phyloP scores from a whole-genome alignment of 805 yeast genomes.

The Yamadazyma kitorensis region DNA sequence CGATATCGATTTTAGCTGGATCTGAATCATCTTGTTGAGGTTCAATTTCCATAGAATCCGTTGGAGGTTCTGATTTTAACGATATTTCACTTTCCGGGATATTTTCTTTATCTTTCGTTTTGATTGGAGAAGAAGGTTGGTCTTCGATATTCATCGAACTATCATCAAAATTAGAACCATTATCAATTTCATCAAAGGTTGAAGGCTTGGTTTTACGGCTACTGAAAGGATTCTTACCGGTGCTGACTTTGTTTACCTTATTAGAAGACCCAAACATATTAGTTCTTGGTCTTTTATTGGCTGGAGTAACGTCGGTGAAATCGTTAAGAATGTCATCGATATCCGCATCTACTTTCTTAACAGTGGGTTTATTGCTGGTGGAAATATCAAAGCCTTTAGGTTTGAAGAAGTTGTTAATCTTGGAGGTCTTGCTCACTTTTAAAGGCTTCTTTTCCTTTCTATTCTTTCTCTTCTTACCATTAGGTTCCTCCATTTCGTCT shows the following conservation, averaged over 20 bases:
- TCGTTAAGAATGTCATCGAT: slow-evolving; percentile 69
- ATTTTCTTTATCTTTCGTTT: slow-evolving; percentile 5
- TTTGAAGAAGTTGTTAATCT: slow-evolving; percentile 53
- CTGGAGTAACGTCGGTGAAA: slow-evolving; percentile 23
- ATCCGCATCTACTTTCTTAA: slow-evolving; percentile 45
- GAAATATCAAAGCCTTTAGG: slow-evolving; percentile 22
- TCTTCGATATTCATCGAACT: slow-evolving; percentile 22
- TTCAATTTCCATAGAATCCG: slow-evolving; percentile 9
- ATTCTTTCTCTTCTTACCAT: slow-evolving; percentile 18
- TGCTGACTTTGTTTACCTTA: slow-evolving; percentile 10
- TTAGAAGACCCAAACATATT: slow-evolving; percentile 4
- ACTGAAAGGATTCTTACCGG: slow-evolving; percentile 4
- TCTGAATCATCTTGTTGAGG: slow-evolving; percentile 5
- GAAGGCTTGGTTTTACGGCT: not conserved
- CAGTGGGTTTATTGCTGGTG: slow-evolving; percentile 17
- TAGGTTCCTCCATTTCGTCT: slow-evolving; percentile 36
- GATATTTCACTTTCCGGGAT: too few relatives aligned
- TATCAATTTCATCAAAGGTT: slow-evolving; percentile 14
- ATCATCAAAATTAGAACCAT: slow-evolving; percentile 22
- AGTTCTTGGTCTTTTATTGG: slow-evolving; percentile 3
- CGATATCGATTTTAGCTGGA: slow-evolving; percentile 5
- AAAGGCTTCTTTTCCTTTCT: slow-evolving; percentile 31
- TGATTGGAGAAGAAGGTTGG: slow-evolving; percentile 39
- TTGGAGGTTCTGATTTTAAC: too few relatives aligned
- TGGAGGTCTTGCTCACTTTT: slow-evolving; percentile 42